Percentiles rank a stretch among this genome's conserved stretches.
Conservation (phyloP, 2,329 filamentous ascomycete genomes). For the Stagonosporopsis chrysanthemi region DNA sequence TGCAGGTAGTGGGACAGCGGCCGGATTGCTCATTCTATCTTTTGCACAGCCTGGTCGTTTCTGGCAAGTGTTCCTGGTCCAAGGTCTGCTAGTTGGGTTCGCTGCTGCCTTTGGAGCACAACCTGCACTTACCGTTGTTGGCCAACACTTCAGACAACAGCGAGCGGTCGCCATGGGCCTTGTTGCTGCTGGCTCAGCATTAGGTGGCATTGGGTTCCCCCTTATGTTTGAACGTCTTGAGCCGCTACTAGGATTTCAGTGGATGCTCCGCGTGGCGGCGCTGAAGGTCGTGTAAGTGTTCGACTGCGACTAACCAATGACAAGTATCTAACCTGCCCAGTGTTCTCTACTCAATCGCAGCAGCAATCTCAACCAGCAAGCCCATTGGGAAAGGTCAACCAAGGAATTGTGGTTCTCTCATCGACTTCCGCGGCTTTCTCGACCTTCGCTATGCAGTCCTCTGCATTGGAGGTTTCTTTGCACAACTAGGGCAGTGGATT, state of each 20-base stretch:
- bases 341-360: conserved; percentile 55
- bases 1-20: conserved; percentile 32
- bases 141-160: conserved; percentile 55
- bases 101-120: conserved; percentile 54
- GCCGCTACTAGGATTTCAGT: conserved; percentile 64
- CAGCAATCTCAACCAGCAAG: conserved; percentile 41
- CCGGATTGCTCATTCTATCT: conserved; percentile 36
- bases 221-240: conserved; percentile 63
- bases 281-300: conserved; percentile 53
- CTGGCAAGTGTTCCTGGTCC: conserved; percentile 56
- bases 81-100: conserved; percentile 55
- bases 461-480: conserved; percentile 37
- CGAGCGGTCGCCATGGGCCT: conserved; percentile 54
- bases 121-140: conserved; percentile 50
- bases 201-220: conserved; percentile 63
- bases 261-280: conserved; percentile 68
- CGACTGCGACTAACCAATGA: conserved; percentile 52
- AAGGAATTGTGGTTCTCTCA: conserved; percentile 34
- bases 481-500: conserved; percentile 41
- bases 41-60: conserved; percentile 30
- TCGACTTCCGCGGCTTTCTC: conserved; percentile 48
- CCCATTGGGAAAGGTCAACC: conserved; percentile 15
- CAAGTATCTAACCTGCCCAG: conserved; percentile 58
- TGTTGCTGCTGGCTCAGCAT: conserved; percentile 50
- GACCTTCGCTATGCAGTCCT: conserved; percentile 43